Evolutionary conservation across 2,329 filamentous ascomycete species (phyloP).

Genomic region (Epichloe brachyelytri): DNA sequence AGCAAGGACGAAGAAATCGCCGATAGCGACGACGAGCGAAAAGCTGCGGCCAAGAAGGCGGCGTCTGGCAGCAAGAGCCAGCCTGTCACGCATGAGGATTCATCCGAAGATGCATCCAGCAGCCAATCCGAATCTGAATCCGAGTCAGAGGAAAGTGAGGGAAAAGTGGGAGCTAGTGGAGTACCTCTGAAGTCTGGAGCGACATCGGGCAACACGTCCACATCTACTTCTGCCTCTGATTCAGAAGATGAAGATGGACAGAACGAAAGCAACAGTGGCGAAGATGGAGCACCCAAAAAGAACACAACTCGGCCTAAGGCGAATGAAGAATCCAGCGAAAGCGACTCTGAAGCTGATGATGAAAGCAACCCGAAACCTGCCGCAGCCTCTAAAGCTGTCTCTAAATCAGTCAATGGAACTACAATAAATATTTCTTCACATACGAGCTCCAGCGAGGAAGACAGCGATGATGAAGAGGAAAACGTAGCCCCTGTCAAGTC

Average conservation of each 20-base stretch:
- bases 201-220: conserved; percentile 6
- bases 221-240: conserved; percentile 14
- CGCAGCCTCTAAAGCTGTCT: conserved; percentile 8
- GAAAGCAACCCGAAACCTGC: conserved; percentile 6
- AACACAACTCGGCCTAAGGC: conserved; percentile 1
- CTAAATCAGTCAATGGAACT: conserved; percentile 10
- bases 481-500: background rate
- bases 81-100: conserved; percentile 7
- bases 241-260: conserved; percentile 6
- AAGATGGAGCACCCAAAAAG: conserved; percentile 9
- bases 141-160: conserved; percentile 10
- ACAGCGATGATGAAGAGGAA: conserved; percentile 12
- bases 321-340: conserved; percentile 11
- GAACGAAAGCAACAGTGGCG: conserved; percentile 4
- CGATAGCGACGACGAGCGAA: conserved; percentile 29
- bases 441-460: conserved; percentile 13
- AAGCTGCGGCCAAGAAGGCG: conserved; percentile 14
- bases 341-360: conserved; percentile 7
- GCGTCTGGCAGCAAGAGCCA: conserved; percentile 6
- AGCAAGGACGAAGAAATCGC: conserved; percentile 26
- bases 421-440: conserved; percentile 6
- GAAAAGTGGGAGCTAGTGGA: conserved; percentile 5
- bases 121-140: conserved; percentile 12
- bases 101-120: conserved; percentile 17
- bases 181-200: background rate